A percentile compares a stretch with the other conserved stretches of the same genome.
These are phyloP conservation scores for Xylogone sp. DNA, from an alignment of 2,329 filamentous ascomycete species.

Conservation along the genomic window DNA sequence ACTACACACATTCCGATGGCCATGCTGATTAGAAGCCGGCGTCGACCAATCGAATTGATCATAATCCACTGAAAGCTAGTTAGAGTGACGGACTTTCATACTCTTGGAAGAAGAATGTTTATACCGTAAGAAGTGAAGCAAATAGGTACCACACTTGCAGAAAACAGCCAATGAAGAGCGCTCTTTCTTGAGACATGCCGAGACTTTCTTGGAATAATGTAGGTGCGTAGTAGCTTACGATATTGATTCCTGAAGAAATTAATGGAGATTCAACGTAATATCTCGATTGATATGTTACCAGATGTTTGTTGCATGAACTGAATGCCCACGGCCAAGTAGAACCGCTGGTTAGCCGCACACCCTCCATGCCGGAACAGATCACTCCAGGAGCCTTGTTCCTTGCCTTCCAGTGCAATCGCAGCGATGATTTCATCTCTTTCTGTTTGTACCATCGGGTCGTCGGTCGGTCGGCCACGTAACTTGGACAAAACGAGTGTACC, in stretches of 20 bases:
- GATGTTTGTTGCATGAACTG: constrained; percentile 47
- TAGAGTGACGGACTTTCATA: constrained; percentile 10
- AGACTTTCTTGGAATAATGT: constrained; percentile 44
- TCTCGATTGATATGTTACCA: constrained; percentile 29
- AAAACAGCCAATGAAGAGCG: constrained; percentile 44
- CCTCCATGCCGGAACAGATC: constrained; percentile 41
- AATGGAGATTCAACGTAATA: not conserved
- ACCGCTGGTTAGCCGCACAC: constrained; percentile 45
- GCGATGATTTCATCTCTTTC: constrained; percentile 16
- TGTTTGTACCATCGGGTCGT: not conserved
- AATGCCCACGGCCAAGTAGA: constrained; percentile 41
- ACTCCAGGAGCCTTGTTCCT: constrained; percentile 26
- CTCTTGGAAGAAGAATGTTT: constrained; percentile 35
- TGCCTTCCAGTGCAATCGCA: constrained; percentile 20
- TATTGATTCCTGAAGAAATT: constrained; percentile 29
- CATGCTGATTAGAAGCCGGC: constrained; percentile 61
- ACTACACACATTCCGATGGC: constrained; percentile 31
- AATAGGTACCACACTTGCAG: constrained; percentile 41
- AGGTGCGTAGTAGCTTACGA: constrained; percentile 38
- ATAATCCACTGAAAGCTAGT: constrained; percentile 26
- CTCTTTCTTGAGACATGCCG: constrained; percentile 35
- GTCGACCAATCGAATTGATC: constrained; percentile 51
- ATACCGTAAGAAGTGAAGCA: constrained; percentile 30
- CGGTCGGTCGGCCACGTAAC: not conserved
- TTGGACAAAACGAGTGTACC: constrained; percentile 73